phyloP scores from a whole-genome alignment of 228 moss, liverwort and hornwort species.

The Sphagnum fallax region DNA sequence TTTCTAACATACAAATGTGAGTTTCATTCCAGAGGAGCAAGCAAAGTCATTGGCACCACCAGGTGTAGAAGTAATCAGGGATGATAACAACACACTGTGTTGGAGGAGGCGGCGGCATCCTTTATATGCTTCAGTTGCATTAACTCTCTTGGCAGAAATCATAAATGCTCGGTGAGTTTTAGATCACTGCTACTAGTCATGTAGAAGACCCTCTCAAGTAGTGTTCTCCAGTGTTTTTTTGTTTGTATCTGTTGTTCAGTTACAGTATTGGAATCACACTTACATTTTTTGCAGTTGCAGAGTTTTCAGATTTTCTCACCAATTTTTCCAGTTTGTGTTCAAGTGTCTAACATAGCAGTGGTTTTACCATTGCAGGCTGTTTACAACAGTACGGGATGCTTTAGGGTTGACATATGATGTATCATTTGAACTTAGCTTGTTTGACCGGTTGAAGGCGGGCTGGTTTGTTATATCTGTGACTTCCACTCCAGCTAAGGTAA shows the following conservation, averaged over 20 bases:
- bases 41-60: constrained; percentile 82
- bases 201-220: too few species aligned
- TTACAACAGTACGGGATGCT: constrained; percentile 97
- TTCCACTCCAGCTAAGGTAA: constrained; percentile 88
- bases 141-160: constrained; percentile 94
- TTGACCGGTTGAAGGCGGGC: constrained; percentile 94
- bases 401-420: constrained; percentile 99
- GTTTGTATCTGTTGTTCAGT: too few species aligned
- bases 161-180: constrained; percentile 82
- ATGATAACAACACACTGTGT: constrained; percentile 53
- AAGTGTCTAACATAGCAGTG: neutral
- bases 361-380: constrained; percentile 56
- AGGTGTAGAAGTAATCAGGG: constrained; percentile 87
- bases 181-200: too few species aligned
- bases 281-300: too few species aligned
- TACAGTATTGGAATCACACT: too few species aligned
- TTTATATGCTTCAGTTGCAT: constrained; percentile 88
- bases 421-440: constrained; percentile 95
- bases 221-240: too few species aligned
- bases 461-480: constrained; percentile 99
- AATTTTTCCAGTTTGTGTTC: too few species aligned
- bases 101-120: constrained; percentile 96
- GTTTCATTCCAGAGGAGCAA: constrained; percentile 63
- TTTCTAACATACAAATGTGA: too few species aligned
- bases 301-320: too few species aligned